Evolutionary conservation across 2,329 filamentous ascomycete species (phyloP).

Genomic region (Fusarium irregulare): DNA sequence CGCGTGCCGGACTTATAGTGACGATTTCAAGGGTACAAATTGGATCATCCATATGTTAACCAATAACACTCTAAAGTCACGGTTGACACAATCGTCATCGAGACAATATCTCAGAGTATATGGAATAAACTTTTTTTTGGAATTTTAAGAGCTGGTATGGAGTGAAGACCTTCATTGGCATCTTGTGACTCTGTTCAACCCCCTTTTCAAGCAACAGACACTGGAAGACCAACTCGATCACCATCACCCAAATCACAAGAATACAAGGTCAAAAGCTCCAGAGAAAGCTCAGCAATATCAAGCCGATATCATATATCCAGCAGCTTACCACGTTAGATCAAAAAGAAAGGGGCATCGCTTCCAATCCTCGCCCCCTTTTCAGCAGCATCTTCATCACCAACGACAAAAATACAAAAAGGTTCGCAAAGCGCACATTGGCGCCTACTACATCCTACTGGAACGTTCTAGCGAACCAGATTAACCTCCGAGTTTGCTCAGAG

Average conservation of each 20-base stretch:
- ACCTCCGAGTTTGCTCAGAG: neutral
- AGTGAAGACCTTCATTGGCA: accelerated
- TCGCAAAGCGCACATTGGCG: slow-evolving; percentile 21
- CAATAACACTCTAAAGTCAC: neutral
- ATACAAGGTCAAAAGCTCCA: accelerated
- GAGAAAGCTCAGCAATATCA: accelerated
- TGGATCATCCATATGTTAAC: neutral
- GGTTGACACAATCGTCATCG: accelerated
- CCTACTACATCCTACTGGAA: slow-evolving; percentile 27
- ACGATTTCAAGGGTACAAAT: neutral
- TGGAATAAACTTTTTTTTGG: neutral
- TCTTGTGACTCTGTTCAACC: neutral
- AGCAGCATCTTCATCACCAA: neutral
- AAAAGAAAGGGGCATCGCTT: accelerated
- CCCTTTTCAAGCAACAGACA: neutral
- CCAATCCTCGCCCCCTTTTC: neutral
- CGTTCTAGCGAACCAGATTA: slow-evolving; percentile 5
- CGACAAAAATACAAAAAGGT: slow-evolving; percentile 8
- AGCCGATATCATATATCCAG: accelerated
- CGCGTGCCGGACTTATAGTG: accelerated
- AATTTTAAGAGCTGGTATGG: neutral
- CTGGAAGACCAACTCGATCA: neutral
- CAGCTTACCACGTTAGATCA: accelerated
- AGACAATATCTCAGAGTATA: accelerated
- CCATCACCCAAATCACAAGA: neutral